These are phyloP conservation scores for Curvularia eragrostidis DNA, from an alignment of 2,329 filamentous ascomycete genomes.

Conservation along the genomic window DNA sequence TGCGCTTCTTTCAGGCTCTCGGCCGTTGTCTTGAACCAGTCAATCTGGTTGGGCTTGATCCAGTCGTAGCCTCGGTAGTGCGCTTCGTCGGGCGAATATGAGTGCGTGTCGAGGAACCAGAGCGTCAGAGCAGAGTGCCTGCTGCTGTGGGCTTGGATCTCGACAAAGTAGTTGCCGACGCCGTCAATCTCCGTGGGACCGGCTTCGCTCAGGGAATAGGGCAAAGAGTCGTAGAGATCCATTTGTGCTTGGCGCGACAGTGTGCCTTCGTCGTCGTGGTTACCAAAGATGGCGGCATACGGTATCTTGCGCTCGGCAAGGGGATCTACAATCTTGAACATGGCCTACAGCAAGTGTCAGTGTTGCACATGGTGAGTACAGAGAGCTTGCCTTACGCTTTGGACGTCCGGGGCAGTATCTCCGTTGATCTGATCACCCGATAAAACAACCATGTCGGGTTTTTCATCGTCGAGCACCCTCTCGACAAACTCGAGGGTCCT, in stretches of 20 bases:
- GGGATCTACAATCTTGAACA: conserved; percentile 90
- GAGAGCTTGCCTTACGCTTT: conserved; percentile 65
- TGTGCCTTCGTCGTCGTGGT: conserved; percentile 92
- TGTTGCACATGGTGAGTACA: background rate
- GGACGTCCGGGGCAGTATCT: conserved; percentile 87
- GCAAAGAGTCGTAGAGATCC: conserved; percentile 82
- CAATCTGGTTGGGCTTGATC: conserved; percentile 92
- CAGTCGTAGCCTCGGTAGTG: conserved; percentile 95
- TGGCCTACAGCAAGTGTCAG: conserved; percentile 62
- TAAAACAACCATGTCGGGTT: conserved; percentile 88
- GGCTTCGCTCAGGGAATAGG: conserved; percentile 84
- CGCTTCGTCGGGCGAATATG: conserved; percentile 87
- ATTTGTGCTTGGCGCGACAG: conserved; percentile 81
- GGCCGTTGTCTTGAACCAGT: conserved; percentile 88
- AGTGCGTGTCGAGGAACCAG: conserved; percentile 94
- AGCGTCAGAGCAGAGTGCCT: conserved; percentile 90
- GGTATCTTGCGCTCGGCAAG: conserved; percentile 88
- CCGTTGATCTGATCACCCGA: conserved; percentile 97
- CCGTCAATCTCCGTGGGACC: conserved; percentile 86
- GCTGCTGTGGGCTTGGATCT: conserved; percentile 82
- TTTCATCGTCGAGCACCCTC: conserved; percentile 86
- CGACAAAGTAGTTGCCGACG: conserved; percentile 92
- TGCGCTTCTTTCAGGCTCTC: conserved; percentile 72
- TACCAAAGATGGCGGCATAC: conserved; percentile 93
- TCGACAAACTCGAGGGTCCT: conserved; percentile 89